phyloP scores from a whole-genome alignment of 257 asterid species.

The Sherardia arvensis region DNA sequence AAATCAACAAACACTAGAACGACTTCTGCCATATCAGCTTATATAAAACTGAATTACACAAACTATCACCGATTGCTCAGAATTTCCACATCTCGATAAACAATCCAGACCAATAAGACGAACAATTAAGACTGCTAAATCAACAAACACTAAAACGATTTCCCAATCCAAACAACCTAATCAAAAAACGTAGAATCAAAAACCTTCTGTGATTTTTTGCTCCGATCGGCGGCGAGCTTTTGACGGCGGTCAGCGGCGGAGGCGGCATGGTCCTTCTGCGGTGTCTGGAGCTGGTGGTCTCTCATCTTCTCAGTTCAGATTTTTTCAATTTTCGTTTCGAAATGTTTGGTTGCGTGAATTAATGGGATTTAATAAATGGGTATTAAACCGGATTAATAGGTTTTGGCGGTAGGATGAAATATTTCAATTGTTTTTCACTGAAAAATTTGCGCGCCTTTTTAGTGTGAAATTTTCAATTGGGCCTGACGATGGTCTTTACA shows the following conservation, averaged over 20 bases:
- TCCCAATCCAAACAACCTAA: not conserved
- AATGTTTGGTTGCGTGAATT: not conserved
- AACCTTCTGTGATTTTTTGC: slow-evolving; percentile 34
- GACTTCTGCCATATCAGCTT: not conserved
- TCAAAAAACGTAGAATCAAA: not conserved
- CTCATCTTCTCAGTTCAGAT: slow-evolving; percentile 5
- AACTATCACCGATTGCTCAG: not conserved
- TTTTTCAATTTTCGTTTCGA: not conserved
- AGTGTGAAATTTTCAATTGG: not conserved
- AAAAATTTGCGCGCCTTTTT: not conserved
- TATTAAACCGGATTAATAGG: not conserved
- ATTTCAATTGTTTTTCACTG: not conserved
- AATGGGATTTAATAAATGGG: not conserved
- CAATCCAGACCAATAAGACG: not conserved
- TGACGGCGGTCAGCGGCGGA: slow-evolving; percentile 26
- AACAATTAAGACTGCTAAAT: no score
- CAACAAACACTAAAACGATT: not conserved
- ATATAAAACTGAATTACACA: not conserved
- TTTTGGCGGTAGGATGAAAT: not conserved
- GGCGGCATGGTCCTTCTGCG: slow-evolving; percentile 12
- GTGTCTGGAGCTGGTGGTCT: slow-evolving; percentile 17
- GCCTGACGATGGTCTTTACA: not conserved
- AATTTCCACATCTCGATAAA: not conserved
- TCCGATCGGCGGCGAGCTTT: slow-evolving; percentile 31
- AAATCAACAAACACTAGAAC: not conserved